Conservation (phyloP, 2,329 filamentous ascomycete genomes). For the Verticillium longisporum region DNA sequence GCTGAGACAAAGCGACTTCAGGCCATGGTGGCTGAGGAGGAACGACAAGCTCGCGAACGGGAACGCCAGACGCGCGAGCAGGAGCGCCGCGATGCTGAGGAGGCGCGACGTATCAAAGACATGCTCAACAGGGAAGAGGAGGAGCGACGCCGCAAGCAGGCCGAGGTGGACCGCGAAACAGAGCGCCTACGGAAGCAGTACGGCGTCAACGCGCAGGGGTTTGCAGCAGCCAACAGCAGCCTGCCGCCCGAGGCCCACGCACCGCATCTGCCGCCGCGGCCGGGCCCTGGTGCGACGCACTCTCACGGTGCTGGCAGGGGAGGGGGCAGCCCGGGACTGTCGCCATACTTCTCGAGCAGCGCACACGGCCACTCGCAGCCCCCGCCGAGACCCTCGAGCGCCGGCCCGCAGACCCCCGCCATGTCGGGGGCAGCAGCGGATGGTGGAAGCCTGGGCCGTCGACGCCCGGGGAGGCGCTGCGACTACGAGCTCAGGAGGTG, state of each 20-base stretch:
- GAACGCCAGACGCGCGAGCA: constrained; percentile 40
- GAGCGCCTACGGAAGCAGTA: constrained; percentile 67
- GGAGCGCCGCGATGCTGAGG: constrained; percentile 35
- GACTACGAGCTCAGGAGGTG: constrained; percentile 1
- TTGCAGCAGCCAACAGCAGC: constrained; percentile 13
- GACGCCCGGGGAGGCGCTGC: constrained; percentile 5
- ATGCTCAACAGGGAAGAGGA: constrained; percentile 62
- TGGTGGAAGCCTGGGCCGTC: constrained; percentile 20
- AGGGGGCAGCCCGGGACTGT: constrained; percentile 4
- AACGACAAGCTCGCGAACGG: constrained; percentile 47
- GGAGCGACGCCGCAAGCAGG: constrained; percentile 48
- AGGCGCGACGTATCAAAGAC: constrained; percentile 52
- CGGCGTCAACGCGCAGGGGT: constrained; percentile 46
- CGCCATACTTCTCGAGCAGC: background rate
- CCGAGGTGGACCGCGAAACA: constrained; percentile 70
- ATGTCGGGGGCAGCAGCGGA: constrained; percentile 10
- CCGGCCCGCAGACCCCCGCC: constrained; percentile 8
- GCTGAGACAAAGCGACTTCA: constrained; percentile 71
- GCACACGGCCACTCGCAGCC: background rate
- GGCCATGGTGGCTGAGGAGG: constrained; percentile 42
- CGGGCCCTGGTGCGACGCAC: constrained; percentile 1
- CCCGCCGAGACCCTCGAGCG: constrained; percentile 3
- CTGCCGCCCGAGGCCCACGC: constrained; percentile 5
- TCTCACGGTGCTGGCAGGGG: constrained; percentile 5
- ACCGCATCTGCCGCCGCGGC: constrained; percentile 18